These are phyloP conservation scores for Boeremia lycopersici DNA, from an alignment of 2,329 filamentous ascomycete species.

Conservation along the genomic window DNA sequence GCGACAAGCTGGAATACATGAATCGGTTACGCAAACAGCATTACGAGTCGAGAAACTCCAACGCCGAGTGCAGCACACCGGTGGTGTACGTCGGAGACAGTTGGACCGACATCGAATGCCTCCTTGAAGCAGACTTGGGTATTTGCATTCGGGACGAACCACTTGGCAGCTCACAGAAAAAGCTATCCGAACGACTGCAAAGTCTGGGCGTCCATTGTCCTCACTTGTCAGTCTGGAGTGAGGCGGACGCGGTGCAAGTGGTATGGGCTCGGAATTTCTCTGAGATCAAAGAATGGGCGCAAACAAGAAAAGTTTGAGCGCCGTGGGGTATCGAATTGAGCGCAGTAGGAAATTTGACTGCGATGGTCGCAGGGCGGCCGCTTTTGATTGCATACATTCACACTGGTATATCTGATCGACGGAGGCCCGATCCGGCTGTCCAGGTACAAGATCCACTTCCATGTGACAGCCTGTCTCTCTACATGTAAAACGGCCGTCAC, in stretches of 20 bases:
- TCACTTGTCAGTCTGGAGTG: slow-evolving; percentile 22
- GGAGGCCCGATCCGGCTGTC: no score
- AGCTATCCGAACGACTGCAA: slow-evolving; percentile 42
- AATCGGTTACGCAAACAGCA: slow-evolving; percentile 11
- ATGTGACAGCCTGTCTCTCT: no score
- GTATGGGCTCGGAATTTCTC: slow-evolving; percentile 39
- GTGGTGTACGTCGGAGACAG: slow-evolving; percentile 57
- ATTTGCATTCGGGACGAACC: slow-evolving; percentile 53
- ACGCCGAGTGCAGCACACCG: slow-evolving; percentile 1
- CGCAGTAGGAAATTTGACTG: no score
- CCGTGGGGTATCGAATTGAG: not conserved
- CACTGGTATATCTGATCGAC: no score
- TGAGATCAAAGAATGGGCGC: slow-evolving; percentile 23
- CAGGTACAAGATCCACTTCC: no score
- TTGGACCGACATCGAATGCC: slow-evolving; percentile 54
- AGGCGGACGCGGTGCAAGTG: slow-evolving; percentile 21
- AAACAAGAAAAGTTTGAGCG: not conserved
- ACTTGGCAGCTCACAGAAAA: slow-evolving; percentile 42
- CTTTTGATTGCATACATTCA: no score
- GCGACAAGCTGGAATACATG: slow-evolving; percentile 48
- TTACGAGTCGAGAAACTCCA: not conserved
- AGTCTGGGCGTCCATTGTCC: slow-evolving; percentile 37
- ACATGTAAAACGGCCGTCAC: no score
- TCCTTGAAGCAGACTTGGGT: slow-evolving; percentile 53
- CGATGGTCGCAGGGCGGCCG: no score